Conservation (phyloP, 495 filamentous ascomycete species). For the Aspergillus indologenus region DNA sequence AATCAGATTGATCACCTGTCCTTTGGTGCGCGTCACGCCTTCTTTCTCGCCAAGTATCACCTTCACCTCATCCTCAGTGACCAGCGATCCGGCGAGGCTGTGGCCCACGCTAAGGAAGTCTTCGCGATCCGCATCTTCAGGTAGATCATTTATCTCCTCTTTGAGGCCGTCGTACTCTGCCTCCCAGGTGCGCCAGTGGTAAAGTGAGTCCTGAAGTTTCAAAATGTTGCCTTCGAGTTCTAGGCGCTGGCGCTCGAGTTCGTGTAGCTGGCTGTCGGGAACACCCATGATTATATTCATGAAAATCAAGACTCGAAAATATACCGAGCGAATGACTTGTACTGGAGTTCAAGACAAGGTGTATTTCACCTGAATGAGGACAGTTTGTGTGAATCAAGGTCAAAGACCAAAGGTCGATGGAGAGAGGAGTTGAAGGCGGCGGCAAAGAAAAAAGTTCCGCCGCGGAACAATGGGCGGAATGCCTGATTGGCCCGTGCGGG, state of each 20-base stretch:
- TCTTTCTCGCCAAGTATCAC: slow-evolving; percentile 34
- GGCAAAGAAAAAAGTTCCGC: slow-evolving; percentile 26
- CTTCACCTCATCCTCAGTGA: slow-evolving; percentile 55
- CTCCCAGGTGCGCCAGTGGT: slow-evolving; percentile 86
- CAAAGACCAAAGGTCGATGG: too few species aligned
- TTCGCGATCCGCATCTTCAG: slow-evolving; percentile 45
- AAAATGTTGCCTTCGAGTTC: slow-evolving; percentile 71
- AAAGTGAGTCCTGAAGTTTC: slow-evolving; percentile 71
- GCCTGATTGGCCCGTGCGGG: slow-evolving; percentile 27
- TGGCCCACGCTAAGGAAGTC: slow-evolving; percentile 51
- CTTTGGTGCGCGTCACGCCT: slow-evolving; percentile 40
- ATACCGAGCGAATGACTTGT: not conserved
- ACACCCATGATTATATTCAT: slow-evolving; percentile 28
- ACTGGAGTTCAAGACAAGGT: not conserved
- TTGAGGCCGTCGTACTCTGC: slow-evolving; percentile 86
- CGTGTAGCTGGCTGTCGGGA: slow-evolving; percentile 31
- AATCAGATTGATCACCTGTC: slow-evolving; percentile 67
- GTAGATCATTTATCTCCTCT: slow-evolving; percentile 63
- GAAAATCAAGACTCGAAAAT: not conserved
- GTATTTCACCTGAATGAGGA: slow-evolving; percentile 7
- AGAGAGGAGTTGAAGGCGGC: slow-evolving; percentile 13
- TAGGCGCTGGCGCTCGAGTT: slow-evolving; percentile 70
- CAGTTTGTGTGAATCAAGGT: slow-evolving; percentile 4
- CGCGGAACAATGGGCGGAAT: slow-evolving; percentile 18
- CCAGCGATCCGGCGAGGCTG: slow-evolving; percentile 49